Percentiles rank a stretch among this genome's conserved stretches.
phyloP scores from a whole-genome alignment of 441 rosid genomes.

The Pelargonium australe region DNA sequence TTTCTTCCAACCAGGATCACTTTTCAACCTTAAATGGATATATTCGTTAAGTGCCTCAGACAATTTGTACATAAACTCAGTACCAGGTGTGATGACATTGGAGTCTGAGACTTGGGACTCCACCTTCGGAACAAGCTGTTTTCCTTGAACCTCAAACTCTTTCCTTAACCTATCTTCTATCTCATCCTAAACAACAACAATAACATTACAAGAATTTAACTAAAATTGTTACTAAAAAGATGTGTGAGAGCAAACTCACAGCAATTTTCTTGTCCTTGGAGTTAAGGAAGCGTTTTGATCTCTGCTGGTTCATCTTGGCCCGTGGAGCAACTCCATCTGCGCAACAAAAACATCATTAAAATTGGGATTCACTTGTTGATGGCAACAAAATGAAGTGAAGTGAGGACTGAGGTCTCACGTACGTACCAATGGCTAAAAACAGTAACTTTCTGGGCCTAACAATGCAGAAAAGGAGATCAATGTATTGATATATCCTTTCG shows the following conservation, averaged over 20 bases:
- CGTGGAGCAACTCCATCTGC: constrained; percentile 25
- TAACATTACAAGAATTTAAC: not conserved
- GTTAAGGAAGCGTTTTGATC: not conserved
- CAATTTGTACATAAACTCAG: constrained; percentile 14
- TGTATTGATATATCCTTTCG: constrained; percentile 5
- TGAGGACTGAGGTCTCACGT: not conserved
- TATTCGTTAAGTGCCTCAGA: constrained; percentile 16
- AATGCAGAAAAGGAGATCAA: constrained; percentile 14
- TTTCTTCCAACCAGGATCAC: constrained; percentile 21
- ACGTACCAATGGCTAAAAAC: constrained; percentile 18
- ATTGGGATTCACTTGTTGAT: not conserved
- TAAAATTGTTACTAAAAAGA: not conserved
- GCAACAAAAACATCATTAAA: not conserved
- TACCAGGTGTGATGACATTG: constrained; percentile 23
- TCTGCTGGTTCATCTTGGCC: constrained; percentile 23
- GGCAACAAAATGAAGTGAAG: not conserved
- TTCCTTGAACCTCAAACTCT: constrained; percentile 22
- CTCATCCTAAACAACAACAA: constrained; percentile 10
- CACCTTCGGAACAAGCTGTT: constrained; percentile 15
- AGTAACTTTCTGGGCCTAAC: constrained; percentile 17
- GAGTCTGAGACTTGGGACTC: constrained; percentile 17
- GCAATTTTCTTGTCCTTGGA: constrained; percentile 9
- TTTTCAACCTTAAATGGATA: constrained; percentile 9
- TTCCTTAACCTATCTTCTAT: constrained; percentile 15
- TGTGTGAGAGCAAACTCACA: constrained; percentile 4